Conservation (phyloP, 257 asterid species). For the Vinca minor region DNA sequence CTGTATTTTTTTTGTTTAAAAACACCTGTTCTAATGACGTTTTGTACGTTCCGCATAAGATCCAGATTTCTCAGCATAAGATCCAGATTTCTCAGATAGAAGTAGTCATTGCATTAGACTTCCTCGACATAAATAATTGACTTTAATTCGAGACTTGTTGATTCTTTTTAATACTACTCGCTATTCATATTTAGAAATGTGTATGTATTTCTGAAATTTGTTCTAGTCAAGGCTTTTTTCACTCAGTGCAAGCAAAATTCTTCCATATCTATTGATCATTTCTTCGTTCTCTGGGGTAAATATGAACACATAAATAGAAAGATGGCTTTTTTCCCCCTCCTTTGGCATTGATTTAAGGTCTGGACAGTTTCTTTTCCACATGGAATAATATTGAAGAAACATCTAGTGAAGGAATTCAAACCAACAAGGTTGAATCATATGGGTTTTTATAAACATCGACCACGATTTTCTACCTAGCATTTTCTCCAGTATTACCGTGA, state of each 20-base stretch:
- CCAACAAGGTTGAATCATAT: background rate
- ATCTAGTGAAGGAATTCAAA: background rate
- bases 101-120: too few species aligned
- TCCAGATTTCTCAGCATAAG: too few species aligned
- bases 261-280: background rate
- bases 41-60: too few species aligned
- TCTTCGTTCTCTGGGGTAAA: background rate
- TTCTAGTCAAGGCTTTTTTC: background rate
- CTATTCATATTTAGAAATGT: background rate
- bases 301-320: background rate
- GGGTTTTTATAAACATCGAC: conserved; percentile 6
- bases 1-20: too few species aligned
- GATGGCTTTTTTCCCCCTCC: background rate
- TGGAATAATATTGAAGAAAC: conserved; percentile 1
- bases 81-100: too few species aligned
- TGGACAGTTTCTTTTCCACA: background rate
- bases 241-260: background rate
- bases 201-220: background rate
- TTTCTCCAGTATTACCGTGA: too few species aligned
- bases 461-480: conserved; percentile 15
- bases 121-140: too few species aligned
- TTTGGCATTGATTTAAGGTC: background rate
- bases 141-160: background rate
- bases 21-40: too few species aligned
- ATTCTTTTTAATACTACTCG: background rate